Evolutionary conservation across 2,329 filamentous ascomycete genomes (phyloP).

Genomic region (Emmonsiellopsis sp.): DNA sequence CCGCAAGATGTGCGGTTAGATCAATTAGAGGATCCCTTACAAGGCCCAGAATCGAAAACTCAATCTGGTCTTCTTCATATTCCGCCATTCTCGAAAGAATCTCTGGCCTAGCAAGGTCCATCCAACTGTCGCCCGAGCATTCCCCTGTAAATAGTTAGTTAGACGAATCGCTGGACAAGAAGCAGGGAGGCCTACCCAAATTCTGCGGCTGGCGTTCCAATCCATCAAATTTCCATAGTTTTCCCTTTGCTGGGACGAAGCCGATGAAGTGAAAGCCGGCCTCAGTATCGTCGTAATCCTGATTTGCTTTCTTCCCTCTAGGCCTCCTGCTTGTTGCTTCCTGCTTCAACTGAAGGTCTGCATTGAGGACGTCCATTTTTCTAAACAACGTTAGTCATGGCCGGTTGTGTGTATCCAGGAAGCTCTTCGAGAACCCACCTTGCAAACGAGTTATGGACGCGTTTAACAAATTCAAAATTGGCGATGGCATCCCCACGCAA

Average conservation of each 20-base stretch:
- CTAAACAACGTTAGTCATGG: slow-evolving; percentile 27
- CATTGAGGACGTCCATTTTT: slow-evolving; percentile 66
- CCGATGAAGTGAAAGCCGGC: slow-evolving; percentile 80
- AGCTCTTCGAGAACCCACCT: slow-evolving; percentile 37
- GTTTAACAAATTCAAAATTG: slow-evolving; percentile 66
- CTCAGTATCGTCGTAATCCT: slow-evolving; percentile 44
- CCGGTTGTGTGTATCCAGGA: background rate
- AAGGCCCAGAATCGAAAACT: slow-evolving; percentile 71
- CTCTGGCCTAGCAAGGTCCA: slow-evolving; percentile 52
- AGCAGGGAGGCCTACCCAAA: slow-evolving; percentile 39
- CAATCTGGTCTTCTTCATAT: slow-evolving; percentile 55
- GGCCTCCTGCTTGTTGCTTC: slow-evolving; percentile 32
- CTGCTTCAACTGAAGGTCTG: slow-evolving; percentile 54
- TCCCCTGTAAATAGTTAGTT: slow-evolving; percentile 22
- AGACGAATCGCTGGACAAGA: slow-evolving; percentile 1
- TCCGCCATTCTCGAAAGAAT: slow-evolving; percentile 60
- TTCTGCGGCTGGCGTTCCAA: slow-evolving; percentile 62
- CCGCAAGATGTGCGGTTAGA: slow-evolving; percentile 35
- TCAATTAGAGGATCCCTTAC: slow-evolving; percentile 55
- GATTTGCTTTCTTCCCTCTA: slow-evolving; percentile 25
- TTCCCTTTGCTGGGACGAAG: slow-evolving; percentile 65
- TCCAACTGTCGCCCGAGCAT: slow-evolving; percentile 53
- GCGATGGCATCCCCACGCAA: slow-evolving; percentile 68
- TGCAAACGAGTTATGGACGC: slow-evolving; percentile 81
- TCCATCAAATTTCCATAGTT: slow-evolving; percentile 85